A percentile compares a stretch with the other conserved stretches of the same genome.
Conservation (phyloP, 176 grass and related monocot species). For the Triticum turgidum region DNA sequence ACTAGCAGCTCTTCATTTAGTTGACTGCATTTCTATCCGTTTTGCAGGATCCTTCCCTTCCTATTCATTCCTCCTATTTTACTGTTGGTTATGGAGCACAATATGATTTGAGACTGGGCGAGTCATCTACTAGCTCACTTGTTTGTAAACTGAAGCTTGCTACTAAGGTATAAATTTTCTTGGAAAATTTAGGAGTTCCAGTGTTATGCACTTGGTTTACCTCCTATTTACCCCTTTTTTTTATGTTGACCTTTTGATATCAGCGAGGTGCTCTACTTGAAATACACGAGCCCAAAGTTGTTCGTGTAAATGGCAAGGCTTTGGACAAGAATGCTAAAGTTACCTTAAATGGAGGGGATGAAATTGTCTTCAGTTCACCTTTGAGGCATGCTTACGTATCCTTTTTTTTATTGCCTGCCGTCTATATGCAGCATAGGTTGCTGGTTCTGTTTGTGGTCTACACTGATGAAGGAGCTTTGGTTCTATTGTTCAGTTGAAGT, state of each 20-base stretch:
- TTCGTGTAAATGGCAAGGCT: conserved; percentile 85
- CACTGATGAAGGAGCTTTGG: conserved; percentile 20
- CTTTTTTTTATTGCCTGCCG: conserved; percentile 45
- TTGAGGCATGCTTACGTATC: conserved; percentile 90
- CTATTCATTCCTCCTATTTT: conserved; percentile 66
- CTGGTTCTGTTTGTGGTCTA: conserved; percentile 24
- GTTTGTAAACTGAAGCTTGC: conserved; percentile 79
- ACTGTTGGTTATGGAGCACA: conserved; percentile 78
- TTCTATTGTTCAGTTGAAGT: conserved; percentile 16
- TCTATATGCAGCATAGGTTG: background rate
- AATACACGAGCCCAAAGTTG: conserved; percentile 67
- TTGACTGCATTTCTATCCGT: conserved; percentile 18
- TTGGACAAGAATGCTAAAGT: conserved; percentile 71
- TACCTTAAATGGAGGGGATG: conserved; percentile 84
- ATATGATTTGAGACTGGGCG: conserved; percentile 76
- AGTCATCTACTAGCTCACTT: conserved; percentile 53
- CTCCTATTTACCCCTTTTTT: background rate
- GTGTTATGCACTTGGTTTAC: conserved; percentile 8
- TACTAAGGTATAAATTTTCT: conserved; percentile 58
- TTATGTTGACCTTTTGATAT: background rate
- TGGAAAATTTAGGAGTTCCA: background rate
- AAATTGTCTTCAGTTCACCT: conserved; percentile 78
- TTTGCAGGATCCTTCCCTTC: conserved; percentile 71
- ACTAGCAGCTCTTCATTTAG: conserved; percentile 8
- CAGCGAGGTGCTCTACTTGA: conserved; percentile 75